Percentiles rank a stretch among this genome's conserved stretches.
Evolutionary conservation across 768 basidiomycete species (phyloP).

Genomic region (Tylopilus rubrobrunneus): DNA sequence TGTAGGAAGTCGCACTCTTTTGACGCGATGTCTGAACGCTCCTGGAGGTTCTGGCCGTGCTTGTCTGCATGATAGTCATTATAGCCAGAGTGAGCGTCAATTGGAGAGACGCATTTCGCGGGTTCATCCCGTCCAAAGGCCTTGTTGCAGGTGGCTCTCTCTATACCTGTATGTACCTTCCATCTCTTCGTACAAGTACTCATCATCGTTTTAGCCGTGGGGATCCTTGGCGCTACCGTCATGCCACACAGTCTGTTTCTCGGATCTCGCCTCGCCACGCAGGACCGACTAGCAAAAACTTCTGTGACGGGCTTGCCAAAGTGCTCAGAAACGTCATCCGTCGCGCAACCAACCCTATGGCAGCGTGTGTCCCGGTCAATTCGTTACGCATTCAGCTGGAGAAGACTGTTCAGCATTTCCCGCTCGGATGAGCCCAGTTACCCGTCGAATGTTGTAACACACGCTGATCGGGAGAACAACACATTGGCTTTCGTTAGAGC

Average conservation of each 20-base stretch:
- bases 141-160: constrained; percentile 54
- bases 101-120: constrained; percentile 72
- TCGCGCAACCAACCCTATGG: constrained; percentile 19
- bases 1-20: constrained; percentile 11
- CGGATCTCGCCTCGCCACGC: constrained; percentile 81
- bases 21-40: not conserved
- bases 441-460: constrained; percentile 34
- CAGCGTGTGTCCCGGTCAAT: constrained; percentile 13
- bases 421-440: constrained; percentile 18
- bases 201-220: constrained; percentile 46
- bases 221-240: constrained; percentile 79
- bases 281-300: constrained; percentile 57
- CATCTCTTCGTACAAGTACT: constrained; percentile 12
- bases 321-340: not conserved
- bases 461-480: constrained; percentile 58
- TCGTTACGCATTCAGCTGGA: constrained; percentile 6
- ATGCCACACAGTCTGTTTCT: constrained; percentile 95
- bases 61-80: constrained; percentile 76
- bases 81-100: constrained; percentile 65
- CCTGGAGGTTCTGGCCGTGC: constrained; percentile 58
- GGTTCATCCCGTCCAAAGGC: constrained; percentile 69
- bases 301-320: constrained; percentile 18
- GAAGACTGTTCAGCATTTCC: constrained; percentile 24
- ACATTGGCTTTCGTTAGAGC: constrained; percentile 50
- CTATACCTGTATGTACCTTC: constrained; percentile 54